Conservation (phyloP, 1,284 basidiomycete species). For the Xerocomus nothofagi region DNA sequence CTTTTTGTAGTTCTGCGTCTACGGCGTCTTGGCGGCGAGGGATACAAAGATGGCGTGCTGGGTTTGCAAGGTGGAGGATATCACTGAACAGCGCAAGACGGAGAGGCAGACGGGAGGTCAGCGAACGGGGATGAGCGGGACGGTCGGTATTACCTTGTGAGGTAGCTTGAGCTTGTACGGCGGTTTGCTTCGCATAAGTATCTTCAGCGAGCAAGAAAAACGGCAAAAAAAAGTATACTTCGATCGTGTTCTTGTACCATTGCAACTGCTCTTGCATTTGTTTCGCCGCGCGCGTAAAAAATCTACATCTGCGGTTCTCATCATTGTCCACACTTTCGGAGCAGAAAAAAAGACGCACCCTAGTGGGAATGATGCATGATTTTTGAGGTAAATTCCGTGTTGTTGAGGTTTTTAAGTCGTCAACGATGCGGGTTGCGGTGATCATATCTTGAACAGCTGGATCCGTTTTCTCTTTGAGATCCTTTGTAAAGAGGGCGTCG, state of each 20-base stretch:
- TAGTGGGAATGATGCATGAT: constrained; percentile 76
- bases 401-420: constrained; percentile 74
- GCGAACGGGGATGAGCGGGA: not conserved
- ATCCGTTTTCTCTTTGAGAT: constrained; percentile 70
- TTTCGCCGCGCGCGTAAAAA: constrained; percentile 69
- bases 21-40: constrained; percentile 65
- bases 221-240: constrained; percentile 44
- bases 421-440: constrained; percentile 67
- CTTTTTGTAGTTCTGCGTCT: constrained; percentile 68
- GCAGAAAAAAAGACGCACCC: constrained; percentile 52
- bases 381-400: constrained; percentile 65
- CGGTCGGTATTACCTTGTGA: constrained; percentile 59
- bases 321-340: not conserved
- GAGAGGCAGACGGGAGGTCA: too few species aligned
- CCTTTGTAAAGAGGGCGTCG: constrained; percentile 64
- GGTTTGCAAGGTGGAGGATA: constrained; percentile 69
- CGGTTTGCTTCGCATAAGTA: constrained; percentile 58
- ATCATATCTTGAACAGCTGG: constrained; percentile 77
- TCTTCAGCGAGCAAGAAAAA: constrained; percentile 2
- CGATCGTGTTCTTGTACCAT: constrained; percentile 79
- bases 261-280: constrained; percentile 70
- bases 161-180: constrained; percentile 60
- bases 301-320: constrained; percentile 45
- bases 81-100: constrained; percentile 44
- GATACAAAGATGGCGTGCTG: constrained; percentile 73